These are phyloP conservation scores for Aureobasidium sp. DNA, from an alignment of 2,329 filamentous ascomycete species.

Conservation along the genomic window DNA sequence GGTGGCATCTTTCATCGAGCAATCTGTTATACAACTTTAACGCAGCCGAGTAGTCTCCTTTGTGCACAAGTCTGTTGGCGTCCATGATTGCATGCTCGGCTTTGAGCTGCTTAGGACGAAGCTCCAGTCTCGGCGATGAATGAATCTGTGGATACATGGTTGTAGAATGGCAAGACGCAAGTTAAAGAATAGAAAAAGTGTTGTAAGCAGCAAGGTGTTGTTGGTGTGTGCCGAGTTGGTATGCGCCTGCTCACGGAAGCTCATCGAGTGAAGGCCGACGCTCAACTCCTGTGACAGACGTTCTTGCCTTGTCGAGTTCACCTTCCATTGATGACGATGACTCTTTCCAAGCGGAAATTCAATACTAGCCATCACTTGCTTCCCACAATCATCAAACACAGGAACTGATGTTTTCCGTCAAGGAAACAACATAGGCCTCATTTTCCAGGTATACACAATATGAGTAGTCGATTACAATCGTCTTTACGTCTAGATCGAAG, in stretches of 20 bases:
- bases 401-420: no score
- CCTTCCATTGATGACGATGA: not conserved
- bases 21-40: not conserved
- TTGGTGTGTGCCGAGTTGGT: not conserved
- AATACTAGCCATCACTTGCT: no score
- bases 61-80: not conserved
- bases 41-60: not conserved
- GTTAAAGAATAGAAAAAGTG: not conserved
- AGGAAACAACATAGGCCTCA: no score
- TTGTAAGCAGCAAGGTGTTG: not conserved
- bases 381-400: no score
- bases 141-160: not conserved
- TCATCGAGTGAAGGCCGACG: not conserved
- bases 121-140: not conserved
- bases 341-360: no score
- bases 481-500: no score
- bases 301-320: not conserved
- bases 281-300: not conserved
- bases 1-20: constrained; percentile 9
- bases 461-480: no score
- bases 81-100: not conserved
- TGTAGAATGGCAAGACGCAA: not conserved
- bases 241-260: not conserved
- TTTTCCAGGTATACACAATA: no score
- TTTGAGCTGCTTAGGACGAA: not conserved